phyloP scores from a whole-genome alignment of 2,329 filamentous ascomycete species.

The Geoglossum cookeanum region DNA sequence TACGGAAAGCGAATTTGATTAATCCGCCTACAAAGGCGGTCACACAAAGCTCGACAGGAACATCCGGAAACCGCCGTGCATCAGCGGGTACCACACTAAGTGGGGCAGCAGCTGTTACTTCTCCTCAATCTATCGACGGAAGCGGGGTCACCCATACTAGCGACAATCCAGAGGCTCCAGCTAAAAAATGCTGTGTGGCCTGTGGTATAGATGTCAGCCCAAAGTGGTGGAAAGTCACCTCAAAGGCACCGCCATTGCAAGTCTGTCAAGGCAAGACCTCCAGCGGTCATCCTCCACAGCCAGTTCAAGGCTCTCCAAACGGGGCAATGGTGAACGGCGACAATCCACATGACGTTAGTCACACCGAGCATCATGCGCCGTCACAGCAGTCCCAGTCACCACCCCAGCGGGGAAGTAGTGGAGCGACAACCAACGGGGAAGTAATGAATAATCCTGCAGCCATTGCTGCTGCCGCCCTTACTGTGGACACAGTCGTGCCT shows the following conservation, averaged over 20 bases:
- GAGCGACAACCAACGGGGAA: not conserved
- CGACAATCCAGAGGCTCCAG: constrained; percentile 13
- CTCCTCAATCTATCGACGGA: not conserved
- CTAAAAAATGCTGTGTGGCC: constrained; percentile 40
- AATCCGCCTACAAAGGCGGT: constrained; percentile 40
- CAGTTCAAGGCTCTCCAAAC: constrained; percentile 5
- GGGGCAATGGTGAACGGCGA: not conserved
- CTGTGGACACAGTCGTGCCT: not conserved
- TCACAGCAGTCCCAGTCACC: not conserved
- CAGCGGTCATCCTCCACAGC: not conserved
- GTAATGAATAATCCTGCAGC: not conserved
- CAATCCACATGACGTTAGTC: not conserved
- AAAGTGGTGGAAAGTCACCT: constrained; percentile 28
- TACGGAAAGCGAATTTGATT: constrained; percentile 72
- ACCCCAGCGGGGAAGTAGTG: not conserved
- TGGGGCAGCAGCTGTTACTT: not conserved
- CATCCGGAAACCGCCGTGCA: constrained; percentile 15
- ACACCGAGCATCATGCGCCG: not conserved
- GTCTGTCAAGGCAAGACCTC: not conserved
- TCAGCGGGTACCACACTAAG: constrained; percentile 10
- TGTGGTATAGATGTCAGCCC: constrained; percentile 54
- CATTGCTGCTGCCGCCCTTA: not conserved
- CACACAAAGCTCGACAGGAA: not conserved
- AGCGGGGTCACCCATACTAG: not conserved
- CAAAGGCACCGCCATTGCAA: constrained; percentile 5